Base-by-base conservation (phyloP, 805 yeast species). In the Candida suzukii region DNA sequence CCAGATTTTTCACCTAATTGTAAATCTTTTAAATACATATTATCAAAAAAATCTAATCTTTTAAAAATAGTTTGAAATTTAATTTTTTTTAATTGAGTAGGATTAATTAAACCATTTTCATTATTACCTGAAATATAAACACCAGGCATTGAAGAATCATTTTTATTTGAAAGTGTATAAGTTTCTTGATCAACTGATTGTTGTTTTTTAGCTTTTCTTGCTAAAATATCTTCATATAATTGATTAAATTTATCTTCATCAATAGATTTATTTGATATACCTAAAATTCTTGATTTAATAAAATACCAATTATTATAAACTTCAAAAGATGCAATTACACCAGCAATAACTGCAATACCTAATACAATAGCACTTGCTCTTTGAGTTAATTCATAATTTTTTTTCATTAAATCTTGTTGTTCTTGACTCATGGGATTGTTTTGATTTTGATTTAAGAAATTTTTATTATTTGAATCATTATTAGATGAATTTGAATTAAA, bases 81-180 rank as follows among this genome's bases (percentile, higher is more conserved):
- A 38, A 41, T 50, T 43, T 46, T 47, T 19, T 50, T 49, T 4
- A 45, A 27, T 4, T 37, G 16, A 10, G 36, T 18, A 22, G 56
- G 55, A 2, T 36, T 37, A 16, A 69, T 65, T 24, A 73, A 54
- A 12, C 58, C 57, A 34, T 62, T 50, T 24, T 58, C 41, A 52
- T 79, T 77, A 46, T 68, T 71, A 38, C 90, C 91, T 73, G 86
- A 80, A 14, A 74, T 52, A 49, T 79, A 81, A 9, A 83, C 61
- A 9, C 88, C 85, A 0, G 82, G 81, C 3, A 66, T 67, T 1
- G 58, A 46, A 5, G 72, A 61, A 32, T 59, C 61, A 32, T 66
- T 64, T 14, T 61, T 56, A 40, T 66, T 63, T 2, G 70, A 54
- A 1, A 64, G 46, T 1, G 41, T 51, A 27, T 46, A 52, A 13